Evolutionary conservation across 1,284 basidiomycete genomes (phyloP), one percentile per base, ranked within the genome.

Genomic region (Apiotrichum domesticum): DNA sequence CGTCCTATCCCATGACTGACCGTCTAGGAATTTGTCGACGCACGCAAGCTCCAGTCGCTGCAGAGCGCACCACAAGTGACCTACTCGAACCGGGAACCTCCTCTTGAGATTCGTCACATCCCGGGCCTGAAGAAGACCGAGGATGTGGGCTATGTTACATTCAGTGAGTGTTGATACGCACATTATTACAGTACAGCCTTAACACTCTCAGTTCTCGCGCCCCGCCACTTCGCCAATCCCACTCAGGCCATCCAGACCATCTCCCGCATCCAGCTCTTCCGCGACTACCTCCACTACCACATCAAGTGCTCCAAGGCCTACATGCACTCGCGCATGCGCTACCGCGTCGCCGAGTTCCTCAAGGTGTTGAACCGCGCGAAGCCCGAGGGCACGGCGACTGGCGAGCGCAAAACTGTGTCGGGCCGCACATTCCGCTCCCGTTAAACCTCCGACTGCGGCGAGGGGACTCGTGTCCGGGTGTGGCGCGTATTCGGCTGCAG

Each of bases 251-350:
- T 84, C n/a, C 80, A 82, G 35, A 95, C 93, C 13, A 98, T 98
- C 72, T 94, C 92, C 40, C 90, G 92, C 69, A 90, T 98, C 70
- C 92, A 98, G 75, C 82, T 97, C 42, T 98, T 99, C 87, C 83
- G 96, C 52, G 93, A 98, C 77, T 98, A 98, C 74, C 81, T 99
- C 41, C 96, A 99, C 79, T 98, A 98, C 78, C 96, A 98, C 78
- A 96, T 99, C 84, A 98, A 82, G 66, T 98, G 95, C 77, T 94
- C 88, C 54, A 98, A 98, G 77, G 96, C 95, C 1, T 98, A 98
- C 79, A 95, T 99, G 90, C 96, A 98, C 78, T 95, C 91, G 32
- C 82, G 96, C 51, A 96, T 99, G 94, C 83, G 96, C 60, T 83
- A 88, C 72, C 85, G 96, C 33, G 96, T 97, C 11, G 85, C 88